phyloP scores from a whole-genome alignment of 306 rosid genomes.

The Heteromeles arbutifolia region DNA sequence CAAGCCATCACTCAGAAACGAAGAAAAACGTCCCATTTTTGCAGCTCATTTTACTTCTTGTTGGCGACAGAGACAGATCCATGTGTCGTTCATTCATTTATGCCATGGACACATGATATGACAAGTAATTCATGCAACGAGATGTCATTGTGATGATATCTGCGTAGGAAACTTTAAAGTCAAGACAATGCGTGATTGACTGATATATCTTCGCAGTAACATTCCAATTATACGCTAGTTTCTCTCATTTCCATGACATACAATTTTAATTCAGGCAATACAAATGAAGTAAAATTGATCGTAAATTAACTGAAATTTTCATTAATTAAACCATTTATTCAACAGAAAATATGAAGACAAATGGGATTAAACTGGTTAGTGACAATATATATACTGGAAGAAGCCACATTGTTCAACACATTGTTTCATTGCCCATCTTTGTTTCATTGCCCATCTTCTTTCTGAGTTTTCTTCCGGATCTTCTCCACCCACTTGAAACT shows the following conservation, averaged over 20 bases:
- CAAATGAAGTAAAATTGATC: background rate
- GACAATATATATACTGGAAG: background rate
- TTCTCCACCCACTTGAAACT: conserved; percentile 61
- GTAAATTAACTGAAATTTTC: background rate
- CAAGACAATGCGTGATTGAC: background rate
- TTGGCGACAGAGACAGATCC: background rate
- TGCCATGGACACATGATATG: too few species aligned
- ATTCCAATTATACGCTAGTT: too few species aligned
- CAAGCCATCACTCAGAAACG: background rate
- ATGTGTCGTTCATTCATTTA: background rate
- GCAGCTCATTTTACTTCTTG: background rate
- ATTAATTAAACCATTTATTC: background rate
- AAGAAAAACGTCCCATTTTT: background rate
- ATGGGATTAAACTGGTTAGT: background rate
- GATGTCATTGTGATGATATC: fast-evolving
- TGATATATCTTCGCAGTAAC: too few species aligned
- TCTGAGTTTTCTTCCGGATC: conserved; percentile 37
- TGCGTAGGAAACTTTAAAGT: too few species aligned
- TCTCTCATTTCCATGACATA: too few species aligned
- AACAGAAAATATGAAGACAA: background rate
- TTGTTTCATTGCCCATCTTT: background rate
- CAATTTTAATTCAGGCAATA: background rate
- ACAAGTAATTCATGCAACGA: too few species aligned
- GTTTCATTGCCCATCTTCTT: conserved; percentile 1
- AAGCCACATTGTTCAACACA: background rate